Percentiles rank a stretch among this genome's conserved stretches.
These are phyloP conservation scores for Agaricus blazei DNA, from an alignment of 768 basidiomycete species.

Conservation along the genomic window DNA sequence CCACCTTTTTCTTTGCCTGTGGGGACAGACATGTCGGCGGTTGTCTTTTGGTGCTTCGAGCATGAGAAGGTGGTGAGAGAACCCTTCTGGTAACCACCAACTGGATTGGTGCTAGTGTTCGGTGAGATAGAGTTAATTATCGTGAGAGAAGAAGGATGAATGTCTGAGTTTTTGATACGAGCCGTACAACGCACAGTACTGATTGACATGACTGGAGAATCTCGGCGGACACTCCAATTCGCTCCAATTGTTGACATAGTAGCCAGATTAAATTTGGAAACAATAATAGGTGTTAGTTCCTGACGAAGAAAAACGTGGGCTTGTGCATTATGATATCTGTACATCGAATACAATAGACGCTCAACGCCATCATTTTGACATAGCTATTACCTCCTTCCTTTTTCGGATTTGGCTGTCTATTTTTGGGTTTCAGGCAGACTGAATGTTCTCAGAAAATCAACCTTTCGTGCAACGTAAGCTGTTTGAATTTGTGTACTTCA, in stretches of 20 bases:
- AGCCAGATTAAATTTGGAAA: neutral
- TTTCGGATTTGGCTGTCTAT: neutral
- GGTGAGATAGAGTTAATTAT: neutral
- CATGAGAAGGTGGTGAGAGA: constrained; percentile 16
- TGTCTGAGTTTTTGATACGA: neutral
- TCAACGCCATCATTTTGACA: neutral
- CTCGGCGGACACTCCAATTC: neutral
- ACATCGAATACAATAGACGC: constrained; percentile 5
- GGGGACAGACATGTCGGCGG: constrained; percentile 9
- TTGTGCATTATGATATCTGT: neutral
- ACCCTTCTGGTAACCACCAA: constrained; percentile 14
- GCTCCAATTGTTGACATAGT: neutral
- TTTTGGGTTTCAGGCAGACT: neutral
- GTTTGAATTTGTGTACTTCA: too few species aligned
- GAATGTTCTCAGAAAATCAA: too few species aligned
- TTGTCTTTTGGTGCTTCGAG: constrained; percentile 12
- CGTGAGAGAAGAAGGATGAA: neutral
- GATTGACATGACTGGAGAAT: neutral
- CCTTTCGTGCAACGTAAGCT: too few species aligned
- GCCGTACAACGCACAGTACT: neutral
- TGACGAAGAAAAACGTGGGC: neutral
- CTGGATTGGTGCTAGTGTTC: neutral
- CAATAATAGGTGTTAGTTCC: constrained; percentile 1
- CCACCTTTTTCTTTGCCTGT: constrained; percentile 16
- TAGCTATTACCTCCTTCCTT: neutral